These are phyloP conservation scores for Setaria italica DNA, from an alignment of 202 grass and related monocot species.

Conservation along the genomic window DNA sequence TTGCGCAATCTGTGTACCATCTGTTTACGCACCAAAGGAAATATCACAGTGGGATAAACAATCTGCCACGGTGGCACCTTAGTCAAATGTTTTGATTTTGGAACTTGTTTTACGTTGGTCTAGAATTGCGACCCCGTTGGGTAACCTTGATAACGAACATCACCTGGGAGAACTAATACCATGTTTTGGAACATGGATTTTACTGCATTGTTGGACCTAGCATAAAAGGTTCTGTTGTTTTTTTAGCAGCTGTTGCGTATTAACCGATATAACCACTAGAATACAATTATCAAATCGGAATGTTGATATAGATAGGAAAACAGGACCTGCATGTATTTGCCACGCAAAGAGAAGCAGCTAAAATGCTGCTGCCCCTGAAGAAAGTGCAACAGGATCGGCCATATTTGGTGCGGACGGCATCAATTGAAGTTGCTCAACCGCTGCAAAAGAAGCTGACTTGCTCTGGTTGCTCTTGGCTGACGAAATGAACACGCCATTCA, in stretches of 20 bases:
- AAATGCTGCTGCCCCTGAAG: too few species aligned
- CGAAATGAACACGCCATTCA: too few species aligned
- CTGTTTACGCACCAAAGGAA: not conserved
- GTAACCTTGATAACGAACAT: not conserved
- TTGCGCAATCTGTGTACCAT: slow-evolving; percentile 34
- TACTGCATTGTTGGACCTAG: not conserved
- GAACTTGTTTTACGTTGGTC: not conserved
- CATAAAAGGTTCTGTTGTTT: too few species aligned
- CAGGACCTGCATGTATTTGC: too few species aligned
- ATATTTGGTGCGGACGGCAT: too few species aligned
- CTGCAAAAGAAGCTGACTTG: too few species aligned
- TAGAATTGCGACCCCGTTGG: not conserved
- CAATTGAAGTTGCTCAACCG: too few species aligned
- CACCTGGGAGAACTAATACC: not conserved
- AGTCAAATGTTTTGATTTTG: not conserved
- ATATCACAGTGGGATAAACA: not conserved
- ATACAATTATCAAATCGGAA: not conserved
- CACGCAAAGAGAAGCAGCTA: too few species aligned
- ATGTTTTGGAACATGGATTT: not conserved
- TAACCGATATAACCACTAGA: too few species aligned
- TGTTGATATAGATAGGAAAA: not conserved
- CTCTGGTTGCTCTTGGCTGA: too few species aligned
- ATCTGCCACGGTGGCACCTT: not conserved
- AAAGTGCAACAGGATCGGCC: too few species aligned
- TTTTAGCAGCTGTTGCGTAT: too few species aligned